Base-by-base conservation (phyloP, 257 asterid species). In the Solanum pennellii region DNA sequence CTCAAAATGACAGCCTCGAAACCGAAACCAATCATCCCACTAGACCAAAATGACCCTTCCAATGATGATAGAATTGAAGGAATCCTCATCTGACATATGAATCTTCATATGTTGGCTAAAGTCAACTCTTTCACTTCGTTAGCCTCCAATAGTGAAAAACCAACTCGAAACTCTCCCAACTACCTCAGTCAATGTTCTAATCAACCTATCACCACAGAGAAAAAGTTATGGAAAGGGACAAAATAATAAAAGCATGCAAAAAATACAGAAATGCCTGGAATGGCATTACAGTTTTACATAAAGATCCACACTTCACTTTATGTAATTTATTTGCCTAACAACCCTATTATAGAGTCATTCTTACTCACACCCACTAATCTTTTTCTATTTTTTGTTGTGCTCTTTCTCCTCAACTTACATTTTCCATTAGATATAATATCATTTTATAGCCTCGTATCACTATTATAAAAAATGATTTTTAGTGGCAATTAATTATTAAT, bases 241-340 rank as follows among this genome's bases (percentile, higher is more conserved):
- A 56, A 56, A 18, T 18, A 56, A 6, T 56, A 56, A 56, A 56
- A 56, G n/a, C 5, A 18, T 56, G 11, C n/a, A 56, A 56, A 56
- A 18, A 49, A 49, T 15, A 56, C 1, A 7, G 2, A 56, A 7
- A 56, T 56, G 62, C 62, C 62, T 18, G 11, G 11, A 18, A 56
- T 2, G 11, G 0, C 62, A 56, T 18, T 2, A 56, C 62, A 88
- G 85, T 39, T 87, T 90, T 0, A n/a, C 45, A 73, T 90, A 89
- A 25, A 90, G 89, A 21, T 84, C 87, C 11, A 0, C 39, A 7
- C 89, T 84, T 89, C 92, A 90, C 62, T 87, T 87, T 13, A 82
- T 74, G 59, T 14, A 37, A 5, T 45, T n/a, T 13, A 27, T 4
- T 20, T 11, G 35, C 52, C 16, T 83, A 23, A 21, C 47, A 21